Evolutionary conservation across 352 stramenopile species (phyloP).

Genomic region (Pythium brassicae): DNA sequence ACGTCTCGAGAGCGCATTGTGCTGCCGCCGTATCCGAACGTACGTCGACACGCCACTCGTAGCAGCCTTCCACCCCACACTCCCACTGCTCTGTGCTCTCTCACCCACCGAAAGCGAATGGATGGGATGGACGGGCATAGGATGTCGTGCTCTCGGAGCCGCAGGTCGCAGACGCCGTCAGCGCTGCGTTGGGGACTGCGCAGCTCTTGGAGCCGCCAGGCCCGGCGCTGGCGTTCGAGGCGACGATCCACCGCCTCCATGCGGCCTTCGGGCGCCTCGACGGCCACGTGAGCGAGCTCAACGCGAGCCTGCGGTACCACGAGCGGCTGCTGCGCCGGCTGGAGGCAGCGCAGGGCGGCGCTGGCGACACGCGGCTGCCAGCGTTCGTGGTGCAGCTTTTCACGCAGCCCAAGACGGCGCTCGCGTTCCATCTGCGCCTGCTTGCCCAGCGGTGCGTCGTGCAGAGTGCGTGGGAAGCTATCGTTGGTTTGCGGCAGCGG

Average conservation of each 20-base stretch:
- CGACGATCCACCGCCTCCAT: slow-evolving; percentile 37
- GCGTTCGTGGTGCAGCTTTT: slow-evolving; percentile 42
- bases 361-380: slow-evolving; percentile 22
- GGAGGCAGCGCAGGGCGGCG: slow-evolving; percentile 23
- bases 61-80: neutral
- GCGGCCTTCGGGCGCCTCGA: slow-evolving; percentile 35
- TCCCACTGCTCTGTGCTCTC: neutral
- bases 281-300: slow-evolving; percentile 31
- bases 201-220: neutral
- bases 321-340: slow-evolving; percentile 35
- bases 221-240: slow-evolving; percentile 13
- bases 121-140: too few species aligned
- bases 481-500: too few species aligned
- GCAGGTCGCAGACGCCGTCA: neutral
- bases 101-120: neutral
- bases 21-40: slow-evolving; percentile 11
- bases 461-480: too few species aligned
- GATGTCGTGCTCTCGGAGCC: slow-evolving; percentile 6
- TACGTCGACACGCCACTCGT: slow-evolving; percentile 1
- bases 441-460: slow-evolving; percentile 37
- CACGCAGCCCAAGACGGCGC: slow-evolving; percentile 15
- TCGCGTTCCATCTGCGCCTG: slow-evolving; percentile 39
- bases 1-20: neutral
- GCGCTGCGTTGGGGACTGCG: slow-evolving; percentile 7
- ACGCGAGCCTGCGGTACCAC: slow-evolving; percentile 30